A percentile compares a stretch with the other conserved stretches of the same genome.
Evolutionary conservation across 495 filamentous ascomycete genomes (phyloP).

Genomic region (Penicillium verhagenii): DNA sequence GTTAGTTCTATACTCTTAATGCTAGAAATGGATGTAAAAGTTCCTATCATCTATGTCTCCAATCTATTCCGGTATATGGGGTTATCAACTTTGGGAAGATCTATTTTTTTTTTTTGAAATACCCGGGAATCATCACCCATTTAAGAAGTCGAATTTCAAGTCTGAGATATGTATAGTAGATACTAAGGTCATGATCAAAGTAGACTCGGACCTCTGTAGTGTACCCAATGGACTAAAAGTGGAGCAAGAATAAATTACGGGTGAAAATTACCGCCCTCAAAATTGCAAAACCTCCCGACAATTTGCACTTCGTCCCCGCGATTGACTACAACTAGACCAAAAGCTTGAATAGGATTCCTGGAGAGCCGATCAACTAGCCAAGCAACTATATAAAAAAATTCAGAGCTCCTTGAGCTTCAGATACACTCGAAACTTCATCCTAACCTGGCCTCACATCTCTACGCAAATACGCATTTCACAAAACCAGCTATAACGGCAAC

Average conservation of each 20-base stretch:
- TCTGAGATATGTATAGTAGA: neutral
- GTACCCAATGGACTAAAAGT: neutral
- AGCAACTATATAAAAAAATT: neutral
- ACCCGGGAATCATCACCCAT: no score
- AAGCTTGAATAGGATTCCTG: neutral
- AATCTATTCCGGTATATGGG: no score
- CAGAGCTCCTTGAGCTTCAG: no score
- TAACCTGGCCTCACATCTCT: no score
- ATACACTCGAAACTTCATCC: no score
- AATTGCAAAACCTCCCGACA: constrained; percentile 5
- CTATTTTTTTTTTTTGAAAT: no score
- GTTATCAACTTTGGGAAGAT: no score
- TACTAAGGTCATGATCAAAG: neutral
- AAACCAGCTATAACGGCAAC: neutral
- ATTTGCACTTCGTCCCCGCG: constrained; percentile 14
- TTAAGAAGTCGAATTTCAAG: no score
- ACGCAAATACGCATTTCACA: no score
- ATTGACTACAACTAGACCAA: constrained; percentile 3
- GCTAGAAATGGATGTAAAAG: no score
- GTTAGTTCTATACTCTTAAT: neutral
- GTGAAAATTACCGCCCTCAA: constrained; percentile 15
- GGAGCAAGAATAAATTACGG: neutral
- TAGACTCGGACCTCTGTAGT: neutral
- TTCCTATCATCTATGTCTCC: no score
- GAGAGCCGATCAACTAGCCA: neutral